phyloP scores from a whole-genome alignment of 441 rosid genomes.

The Pelargonium australe region DNA sequence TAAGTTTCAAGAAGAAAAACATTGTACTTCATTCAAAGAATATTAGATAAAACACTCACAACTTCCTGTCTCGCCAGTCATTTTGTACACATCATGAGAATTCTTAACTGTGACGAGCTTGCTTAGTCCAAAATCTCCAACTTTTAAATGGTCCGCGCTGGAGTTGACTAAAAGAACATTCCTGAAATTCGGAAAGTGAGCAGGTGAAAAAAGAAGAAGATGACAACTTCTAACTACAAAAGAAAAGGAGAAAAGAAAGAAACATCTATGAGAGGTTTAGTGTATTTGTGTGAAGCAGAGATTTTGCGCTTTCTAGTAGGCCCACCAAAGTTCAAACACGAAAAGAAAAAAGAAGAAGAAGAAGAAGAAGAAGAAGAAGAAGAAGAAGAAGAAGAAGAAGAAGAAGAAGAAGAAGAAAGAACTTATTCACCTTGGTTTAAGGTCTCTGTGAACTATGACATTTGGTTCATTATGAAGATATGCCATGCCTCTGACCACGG shows the following conservation, averaged over 20 bases:
- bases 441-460: conserved; percentile 88
- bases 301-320: no score
- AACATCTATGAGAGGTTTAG: no score
- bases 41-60: conserved; percentile 52
- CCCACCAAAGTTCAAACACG: no score
- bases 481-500: conserved; percentile 79
- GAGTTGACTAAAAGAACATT: conserved; percentile 95
- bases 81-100: conserved; percentile 96
- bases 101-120: conserved; percentile 95
- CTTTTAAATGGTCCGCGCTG: conserved; percentile 91
- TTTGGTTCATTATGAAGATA: conserved; percentile 97
- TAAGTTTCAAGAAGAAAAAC: conserved; percentile 15
- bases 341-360: no score
- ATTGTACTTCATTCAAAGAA: conserved; percentile 12
- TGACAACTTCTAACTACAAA: neutral
- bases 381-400: no score
- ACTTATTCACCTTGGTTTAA: conserved; percentile 75
- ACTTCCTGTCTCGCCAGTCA: conserved; percentile 99
- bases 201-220: conserved; percentile 13
- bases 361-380: no score
- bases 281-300: no score
- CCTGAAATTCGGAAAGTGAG: conserved; percentile 36
- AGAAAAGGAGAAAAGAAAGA: neutral
- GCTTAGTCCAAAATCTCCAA: conserved; percentile 98
- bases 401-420: neutral